These are phyloP conservation scores for Raphanus hybrid DNA, from an alignment of 441 rosid genomes.

Conservation along the genomic window DNA sequence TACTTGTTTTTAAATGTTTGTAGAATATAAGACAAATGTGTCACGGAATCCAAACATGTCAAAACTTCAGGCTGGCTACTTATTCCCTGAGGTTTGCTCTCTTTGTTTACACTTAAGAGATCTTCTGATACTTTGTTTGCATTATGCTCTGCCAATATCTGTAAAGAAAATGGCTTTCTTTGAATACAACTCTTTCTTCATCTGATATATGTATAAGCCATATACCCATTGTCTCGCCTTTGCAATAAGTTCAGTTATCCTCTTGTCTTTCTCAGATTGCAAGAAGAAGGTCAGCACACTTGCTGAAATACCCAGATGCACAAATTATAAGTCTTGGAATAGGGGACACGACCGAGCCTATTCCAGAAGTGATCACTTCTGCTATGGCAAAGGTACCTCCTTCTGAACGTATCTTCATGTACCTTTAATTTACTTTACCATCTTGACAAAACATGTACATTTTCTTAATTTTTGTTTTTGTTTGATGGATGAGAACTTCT, in stretches of 20 bases:
- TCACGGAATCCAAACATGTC: conserved; percentile 84
- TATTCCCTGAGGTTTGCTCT: conserved; percentile 86
- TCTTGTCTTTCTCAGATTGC: conserved; percentile 63
- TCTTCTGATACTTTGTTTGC: background rate
- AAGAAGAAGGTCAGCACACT: conserved; percentile 83
- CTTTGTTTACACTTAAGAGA: background rate
- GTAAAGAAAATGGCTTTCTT: too few species aligned
- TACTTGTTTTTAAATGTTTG: conserved; percentile 9
- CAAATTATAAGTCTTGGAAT: conserved; percentile 94
- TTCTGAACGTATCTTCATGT: background rate
- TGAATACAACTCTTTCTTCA: background rate
- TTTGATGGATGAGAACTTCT: too few species aligned
- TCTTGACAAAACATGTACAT: too few species aligned
- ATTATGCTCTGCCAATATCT: too few species aligned
- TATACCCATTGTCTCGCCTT: too few species aligned
- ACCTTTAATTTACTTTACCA: too few species aligned
- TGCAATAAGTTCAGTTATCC: background rate
- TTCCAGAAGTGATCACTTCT: conserved; percentile 90
- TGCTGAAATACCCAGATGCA: conserved; percentile 87
- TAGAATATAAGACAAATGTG: conserved; percentile 88
- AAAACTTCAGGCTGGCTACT: conserved; percentile 97
- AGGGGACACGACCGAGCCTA: conserved; percentile 98
- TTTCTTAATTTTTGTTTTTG: too few species aligned
- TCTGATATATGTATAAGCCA: background rate
- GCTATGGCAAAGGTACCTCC: conserved; percentile 75